Conservation (phyloP, 2,329 filamentous ascomycete genomes). For the Diplodia corticola region DNA sequence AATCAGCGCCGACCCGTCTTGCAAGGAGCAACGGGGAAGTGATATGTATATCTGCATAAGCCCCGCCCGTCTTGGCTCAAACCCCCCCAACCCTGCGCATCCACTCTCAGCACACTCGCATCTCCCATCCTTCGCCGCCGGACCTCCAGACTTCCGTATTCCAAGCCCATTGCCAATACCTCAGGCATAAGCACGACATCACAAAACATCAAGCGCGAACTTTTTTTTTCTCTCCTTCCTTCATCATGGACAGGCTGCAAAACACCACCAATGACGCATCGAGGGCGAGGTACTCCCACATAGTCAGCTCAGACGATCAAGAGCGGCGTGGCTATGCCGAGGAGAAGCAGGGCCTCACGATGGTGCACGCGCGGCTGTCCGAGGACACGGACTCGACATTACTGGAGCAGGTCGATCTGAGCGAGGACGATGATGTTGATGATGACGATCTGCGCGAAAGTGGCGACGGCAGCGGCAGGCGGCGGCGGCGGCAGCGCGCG, state of each 20-base stretch:
- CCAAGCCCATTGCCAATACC: slow-evolving; percentile 15
- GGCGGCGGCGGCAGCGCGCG: neutral
- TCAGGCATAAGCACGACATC: slow-evolving; percentile 1
- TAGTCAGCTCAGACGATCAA: slow-evolving; percentile 10
- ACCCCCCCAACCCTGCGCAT: neutral
- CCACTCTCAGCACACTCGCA: neutral
- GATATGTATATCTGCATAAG: slow-evolving; percentile 13
- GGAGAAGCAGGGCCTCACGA: slow-evolving; percentile 1
- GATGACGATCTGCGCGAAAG: neutral
- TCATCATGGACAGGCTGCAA: neutral
- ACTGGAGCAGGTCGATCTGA: slow-evolving; percentile 2
- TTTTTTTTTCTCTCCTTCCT: too few relatives aligned
- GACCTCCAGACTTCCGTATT: neutral
- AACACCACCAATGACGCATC: neutral
- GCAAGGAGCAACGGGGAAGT: neutral
- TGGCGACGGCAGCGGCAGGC: neutral
- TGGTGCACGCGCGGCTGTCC: slow-evolving; percentile 1
- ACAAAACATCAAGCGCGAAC: neutral
- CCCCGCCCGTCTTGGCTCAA: neutral
- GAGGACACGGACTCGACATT: slow-evolving; percentile 16
- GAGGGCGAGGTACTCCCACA: neutral
- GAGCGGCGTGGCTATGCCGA: neutral
- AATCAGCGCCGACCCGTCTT: neutral
- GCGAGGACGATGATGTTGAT: neutral
- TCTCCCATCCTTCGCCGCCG: neutral